A percentile compares a stretch with the other conserved stretches of the same genome.
These are phyloP conservation scores for Colletotrichum sp. DNA, from an alignment of 2,329 filamentous ascomycete species.

Conservation along the genomic window DNA sequence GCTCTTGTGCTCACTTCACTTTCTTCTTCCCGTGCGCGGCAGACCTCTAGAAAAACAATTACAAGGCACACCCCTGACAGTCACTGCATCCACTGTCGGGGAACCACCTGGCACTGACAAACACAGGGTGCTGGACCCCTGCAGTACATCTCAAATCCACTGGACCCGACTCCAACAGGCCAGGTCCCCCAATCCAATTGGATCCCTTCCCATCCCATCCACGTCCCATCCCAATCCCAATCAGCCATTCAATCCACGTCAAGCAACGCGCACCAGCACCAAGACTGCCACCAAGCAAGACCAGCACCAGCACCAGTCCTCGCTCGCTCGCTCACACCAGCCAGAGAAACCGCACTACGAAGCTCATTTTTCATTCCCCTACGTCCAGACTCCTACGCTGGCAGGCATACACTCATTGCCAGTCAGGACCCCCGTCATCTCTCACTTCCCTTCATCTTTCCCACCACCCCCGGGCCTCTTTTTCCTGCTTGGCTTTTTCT, in stretches of 20 bases:
- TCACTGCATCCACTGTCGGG: neutral
- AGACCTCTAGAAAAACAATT: neutral
- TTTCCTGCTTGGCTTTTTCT: neutral
- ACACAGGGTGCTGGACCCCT: conserved; percentile 14
- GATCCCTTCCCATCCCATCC: neutral
- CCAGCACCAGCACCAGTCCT: neutral
- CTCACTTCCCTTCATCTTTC: conserved; percentile 4
- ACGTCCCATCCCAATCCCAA: neutral
- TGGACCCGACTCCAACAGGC: neutral
- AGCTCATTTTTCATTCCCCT: neutral
- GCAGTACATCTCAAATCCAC: conserved; percentile 4
- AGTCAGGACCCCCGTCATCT: neutral
- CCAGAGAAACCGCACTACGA: neutral
- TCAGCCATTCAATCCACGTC: neutral
- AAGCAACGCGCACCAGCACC: neutral
- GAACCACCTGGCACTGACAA: conserved; percentile 9
- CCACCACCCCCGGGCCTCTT: neutral
- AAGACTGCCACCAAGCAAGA: neutral
- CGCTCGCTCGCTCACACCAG: neutral
- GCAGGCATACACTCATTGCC: neutral
- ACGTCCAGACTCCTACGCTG: neutral
- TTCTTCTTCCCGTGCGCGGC: neutral
- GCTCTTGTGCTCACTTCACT: neutral
- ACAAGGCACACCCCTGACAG: neutral
- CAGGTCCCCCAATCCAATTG: neutral